Base-by-base conservation (phyloP, 2,329 filamentous ascomycete species). In the Calonectria henricotiae region DNA sequence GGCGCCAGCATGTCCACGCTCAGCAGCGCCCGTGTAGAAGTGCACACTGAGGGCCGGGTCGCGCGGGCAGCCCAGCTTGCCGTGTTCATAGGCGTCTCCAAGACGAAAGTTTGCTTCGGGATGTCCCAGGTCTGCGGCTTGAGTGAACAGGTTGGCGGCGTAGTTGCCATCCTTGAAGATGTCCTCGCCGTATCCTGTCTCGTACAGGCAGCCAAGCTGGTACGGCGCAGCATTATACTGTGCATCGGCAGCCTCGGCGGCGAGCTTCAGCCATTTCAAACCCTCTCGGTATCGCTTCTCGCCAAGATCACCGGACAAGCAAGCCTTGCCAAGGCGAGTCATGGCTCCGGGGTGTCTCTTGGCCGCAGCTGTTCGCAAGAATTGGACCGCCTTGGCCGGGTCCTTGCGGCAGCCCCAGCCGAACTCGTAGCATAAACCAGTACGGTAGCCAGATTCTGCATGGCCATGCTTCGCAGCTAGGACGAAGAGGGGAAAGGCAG, bases 81-180 rank as follows among this genome's bases (percentile, higher is more conserved):
- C 96, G 79, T 98, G 94, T 83, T 99, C 96, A 80, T 99, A 99
- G 0, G 96, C 95, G 80, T 98, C 94, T n/a, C 96, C 96, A 84
- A 99, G 90, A 63, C 94, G 90, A 82, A 92, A 95, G 78, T 92
- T 94, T 35, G 96, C 95, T 75, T 98, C 93, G 2, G 93, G 85
- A 78, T 99, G 94, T 8, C 95, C 95, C 60, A 99, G 84, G 78
- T 98, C 96, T 1, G 96, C 96, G 11, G 96, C 94, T 79, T 97
- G 94, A 0, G 96, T 98, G 78, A 98, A 97, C 1, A 99, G 86
- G 81, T 98, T 95, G 35, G 95, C 96, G 0, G 96, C 94, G 79
- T 99, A 98, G 43, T 89, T 89, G 76, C 94, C 92, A 77, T 99
- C 96, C 75, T 92, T 90, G 87, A 99, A 98, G 58, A 98, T 90